Evolutionary conservation across 2,329 filamentous ascomycete genomes (phyloP).

Genomic region (Calonectria honghensis): DNA sequence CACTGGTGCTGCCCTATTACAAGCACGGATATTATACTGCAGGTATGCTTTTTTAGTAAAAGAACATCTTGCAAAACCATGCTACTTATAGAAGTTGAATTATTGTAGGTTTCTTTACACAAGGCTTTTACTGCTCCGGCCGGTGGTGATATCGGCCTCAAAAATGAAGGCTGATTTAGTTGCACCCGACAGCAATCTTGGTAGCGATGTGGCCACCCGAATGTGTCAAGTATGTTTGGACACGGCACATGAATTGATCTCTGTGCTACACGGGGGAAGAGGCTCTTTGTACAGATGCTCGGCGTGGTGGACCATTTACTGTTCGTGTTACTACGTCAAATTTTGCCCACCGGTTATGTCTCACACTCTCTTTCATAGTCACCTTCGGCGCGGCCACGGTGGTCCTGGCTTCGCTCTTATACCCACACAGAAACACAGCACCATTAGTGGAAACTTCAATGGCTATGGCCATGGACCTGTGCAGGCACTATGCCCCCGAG

Average conservation of each 20-base stretch:
- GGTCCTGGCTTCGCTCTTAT: neutral
- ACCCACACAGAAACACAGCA: neutral
- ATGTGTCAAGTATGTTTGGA: conserved; percentile 3
- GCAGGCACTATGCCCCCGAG: neutral
- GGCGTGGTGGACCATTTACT: conserved; percentile 11
- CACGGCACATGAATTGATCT: neutral
- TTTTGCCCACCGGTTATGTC: neutral
- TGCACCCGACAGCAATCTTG: neutral
- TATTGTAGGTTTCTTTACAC: neutral
- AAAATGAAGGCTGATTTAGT: neutral
- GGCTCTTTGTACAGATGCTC: neutral
- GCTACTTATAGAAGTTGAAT: neutral
- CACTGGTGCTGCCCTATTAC: neutral
- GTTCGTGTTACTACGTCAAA: neutral
- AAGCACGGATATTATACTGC: conserved; percentile 6
- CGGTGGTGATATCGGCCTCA: neutral
- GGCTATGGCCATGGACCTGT: neutral
- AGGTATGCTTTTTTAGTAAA: neutral
- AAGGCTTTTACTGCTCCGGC: neutral
- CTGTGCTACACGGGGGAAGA: neutral
- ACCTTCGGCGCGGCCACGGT: neutral
- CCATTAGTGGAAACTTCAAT: neutral
- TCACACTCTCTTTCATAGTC: neutral
- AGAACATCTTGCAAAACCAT: no score
- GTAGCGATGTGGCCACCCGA: neutral